Base-by-base conservation (phyloP, 257 asterid species). In the Solanum lycopersicoides region DNA sequence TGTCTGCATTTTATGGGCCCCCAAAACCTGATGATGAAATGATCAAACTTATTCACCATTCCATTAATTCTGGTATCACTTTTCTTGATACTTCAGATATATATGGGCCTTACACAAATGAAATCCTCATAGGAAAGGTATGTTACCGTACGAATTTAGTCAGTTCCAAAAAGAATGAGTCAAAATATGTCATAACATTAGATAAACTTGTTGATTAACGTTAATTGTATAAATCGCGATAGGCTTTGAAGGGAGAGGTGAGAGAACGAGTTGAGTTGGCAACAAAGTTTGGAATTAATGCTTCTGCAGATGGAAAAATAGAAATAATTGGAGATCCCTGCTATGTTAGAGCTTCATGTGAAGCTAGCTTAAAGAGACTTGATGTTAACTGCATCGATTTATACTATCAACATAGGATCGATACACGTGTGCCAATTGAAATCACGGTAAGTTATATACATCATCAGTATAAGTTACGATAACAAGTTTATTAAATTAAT, bases 1-100 rank as follows among this genome's bases (percentile, higher is more conserved):
- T 91, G 94, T 92, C 93, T 12, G 82, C 89, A 47, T 72, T 56
- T 80, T 92, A 92, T 42, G 93, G 94, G 5, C 85, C 86, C 25
- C 92, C 94, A 6, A 92, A 91, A 86, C 94, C 92, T 39, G 92
- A 92, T 18, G n/a, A 87, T 84, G 94, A 92, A 6, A 92, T 89
- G 94, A 88, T 92, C 65, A 56, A 90, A 5, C 89, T 92, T 76
- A 90, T 92, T 50, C 93, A 89, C 88, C 87, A 90, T 50, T 91
- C 93, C 18, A 56, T 92, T n/a, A 44, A 73, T 82, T 71, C 88
- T 75, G 94, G 94, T 15, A 32, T 90, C 71, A 92, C 93, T 28
- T 74, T 63, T 35, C 91, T 90, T 28, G 94, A 92, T 79, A 91
- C 94, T 32, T 83, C 93, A 7, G 94, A 92, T 5, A 0, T 87